Conservation (phyloP, 805 yeast species). For the Kockiozyma suomiensis region DNA sequence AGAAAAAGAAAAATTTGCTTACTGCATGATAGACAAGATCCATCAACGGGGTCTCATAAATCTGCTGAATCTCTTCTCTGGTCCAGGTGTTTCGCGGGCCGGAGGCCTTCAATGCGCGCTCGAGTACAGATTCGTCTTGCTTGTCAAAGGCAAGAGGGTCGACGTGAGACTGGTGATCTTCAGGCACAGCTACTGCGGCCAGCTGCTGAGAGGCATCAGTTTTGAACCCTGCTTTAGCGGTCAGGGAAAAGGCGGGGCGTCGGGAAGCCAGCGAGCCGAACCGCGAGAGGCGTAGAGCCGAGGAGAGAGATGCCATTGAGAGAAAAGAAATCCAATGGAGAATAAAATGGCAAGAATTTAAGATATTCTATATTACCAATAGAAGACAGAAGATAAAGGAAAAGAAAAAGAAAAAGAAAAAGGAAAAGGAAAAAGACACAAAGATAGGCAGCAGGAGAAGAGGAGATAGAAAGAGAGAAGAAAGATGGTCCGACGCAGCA, state of each 20-base stretch:
- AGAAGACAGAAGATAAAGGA: too few relatives aligned
- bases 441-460: too few relatives aligned
- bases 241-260: neutral
- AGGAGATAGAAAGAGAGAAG: too few relatives aligned
- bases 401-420: too few relatives aligned
- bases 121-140: slow-evolving; percentile 3
- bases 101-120: slow-evolving; percentile 13
- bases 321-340: neutral
- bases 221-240: slow-evolving; percentile 3
- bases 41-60: slow-evolving; percentile 67
- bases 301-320: neutral
- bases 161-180: slow-evolving; percentile 1
- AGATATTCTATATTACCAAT: too few relatives aligned
- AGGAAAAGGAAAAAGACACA: too few relatives aligned
- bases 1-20: neutral
- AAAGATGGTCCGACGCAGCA: too few relatives aligned
- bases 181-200: slow-evolving; percentile 16
- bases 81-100: slow-evolving; percentile 54
- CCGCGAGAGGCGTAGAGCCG: slow-evolving; percentile 1
- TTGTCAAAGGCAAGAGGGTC: neutral
- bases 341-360: too few relatives aligned
- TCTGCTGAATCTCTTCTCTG: slow-evolving; percentile 57
- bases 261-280: neutral
- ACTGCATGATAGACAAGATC: slow-evolving; percentile 59
- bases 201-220: slow-evolving; percentile 4